Percentiles rank a stretch among this genome's conserved stretches.
phyloP scores from a whole-genome alignment of 2,329 filamentous ascomycete genomes.

The Paraphaeosphaeria sporulosa region DNA sequence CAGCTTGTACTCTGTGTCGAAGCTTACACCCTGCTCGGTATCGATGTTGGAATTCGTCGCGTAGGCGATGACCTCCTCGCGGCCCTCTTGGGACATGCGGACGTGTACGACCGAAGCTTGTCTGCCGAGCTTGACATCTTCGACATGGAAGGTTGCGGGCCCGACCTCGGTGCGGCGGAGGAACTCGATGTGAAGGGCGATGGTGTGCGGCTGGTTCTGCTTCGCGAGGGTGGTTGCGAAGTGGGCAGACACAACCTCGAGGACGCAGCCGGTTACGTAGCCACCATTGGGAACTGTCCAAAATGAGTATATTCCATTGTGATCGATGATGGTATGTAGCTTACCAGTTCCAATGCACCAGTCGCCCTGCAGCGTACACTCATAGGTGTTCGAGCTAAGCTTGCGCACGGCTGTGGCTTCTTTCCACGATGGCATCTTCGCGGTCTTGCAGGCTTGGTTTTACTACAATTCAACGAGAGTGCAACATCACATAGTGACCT shows the following conservation, averaged over 20 bases:
- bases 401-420: slow-evolving; percentile 59
- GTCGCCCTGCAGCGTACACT: slow-evolving; percentile 61
- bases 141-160: slow-evolving; percentile 63
- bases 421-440: slow-evolving; percentile 50
- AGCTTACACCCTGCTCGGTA: slow-evolving; percentile 65
- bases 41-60: slow-evolving; percentile 70
- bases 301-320: slow-evolving; percentile 8
- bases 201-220: slow-evolving; percentile 68
- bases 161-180: slow-evolving; percentile 69
- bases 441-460: neutral
- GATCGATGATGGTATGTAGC: slow-evolving; percentile 9
- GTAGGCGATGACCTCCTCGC: slow-evolving; percentile 70
- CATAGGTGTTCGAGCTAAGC: slow-evolving; percentile 65
- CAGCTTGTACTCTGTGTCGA: slow-evolving; percentile 63
- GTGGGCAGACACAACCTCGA: slow-evolving; percentile 66
- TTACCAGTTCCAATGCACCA: slow-evolving; percentile 73
- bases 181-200: slow-evolving; percentile 71
- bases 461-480: neutral
- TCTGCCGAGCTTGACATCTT: slow-evolving; percentile 70
- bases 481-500: slow-evolving; percentile 12
- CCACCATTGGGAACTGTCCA: slow-evolving; percentile 73
- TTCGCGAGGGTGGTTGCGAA: slow-evolving; percentile 65
- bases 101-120: slow-evolving; percentile 71
- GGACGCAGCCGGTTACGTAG: slow-evolving; percentile 70
- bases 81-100: slow-evolving; percentile 62